Base-by-base conservation (phyloP, 805 yeast species). In the Helenozyma baotianmanensis region DNA sequence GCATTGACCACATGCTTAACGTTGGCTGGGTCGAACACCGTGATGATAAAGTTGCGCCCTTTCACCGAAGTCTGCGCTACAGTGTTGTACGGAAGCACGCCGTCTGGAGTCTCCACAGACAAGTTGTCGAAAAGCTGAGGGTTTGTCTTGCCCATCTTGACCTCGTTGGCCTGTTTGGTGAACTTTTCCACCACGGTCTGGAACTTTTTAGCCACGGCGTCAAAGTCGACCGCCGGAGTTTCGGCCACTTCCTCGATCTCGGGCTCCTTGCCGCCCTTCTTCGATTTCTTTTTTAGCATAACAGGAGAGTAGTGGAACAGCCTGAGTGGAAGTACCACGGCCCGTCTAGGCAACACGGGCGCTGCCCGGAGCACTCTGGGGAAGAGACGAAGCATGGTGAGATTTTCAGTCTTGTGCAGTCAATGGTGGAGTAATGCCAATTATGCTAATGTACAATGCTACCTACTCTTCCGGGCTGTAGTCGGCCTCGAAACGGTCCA, bases 1-100 rank as follows among this genome's bases (percentile, higher is more conserved):
- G 89, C 70, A 32, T 87, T 78, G 18, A 82, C 71, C 18, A 90
- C 74, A 39, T 74, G 70, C 47, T 85, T 82, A 24, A 77, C 70
- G 44, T 84, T 72, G 32, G 69, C 70, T 6, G 95, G 95, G 50
- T 90, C 96, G 56, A 82, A 90, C 2, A 88, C 89, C 0, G 96
- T 87, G n/a, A 90, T 75, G 21, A 74, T 59, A 32, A 86, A 65
- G 45, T 76, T 69, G 47, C 84, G 72, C 6, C 90, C 92, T 45
- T 81, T 81, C 32, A 76, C 45, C 0, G 82, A 62, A 3, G 90
- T 80, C 40, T 80, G 80, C 1, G 95, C 95, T 18, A 86, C 59
- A 19, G 78, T 67, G 2, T 76, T 72, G 52, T 81, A 82, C 2
- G 69, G 69, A 2, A 51, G 53, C 31, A 70, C 64, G 10, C 72